These are phyloP conservation scores for Scheffersomyces amazonensis DNA, from an alignment of 805 yeast species.

Conservation along the genomic window DNA sequence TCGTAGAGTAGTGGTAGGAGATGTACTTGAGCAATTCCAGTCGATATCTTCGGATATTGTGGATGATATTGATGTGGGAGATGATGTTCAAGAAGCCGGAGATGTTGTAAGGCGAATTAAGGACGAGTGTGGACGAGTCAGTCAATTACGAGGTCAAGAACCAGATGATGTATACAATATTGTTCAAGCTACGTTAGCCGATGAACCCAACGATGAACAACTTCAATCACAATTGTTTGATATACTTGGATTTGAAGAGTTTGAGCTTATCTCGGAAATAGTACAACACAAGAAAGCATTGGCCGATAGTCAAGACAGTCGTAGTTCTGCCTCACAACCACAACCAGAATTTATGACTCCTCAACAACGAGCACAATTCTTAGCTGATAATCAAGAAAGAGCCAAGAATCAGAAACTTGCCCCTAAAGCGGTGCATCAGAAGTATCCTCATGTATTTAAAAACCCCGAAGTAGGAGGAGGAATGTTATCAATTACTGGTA, in stretches of 20 bases:
- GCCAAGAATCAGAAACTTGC: slow-evolving; percentile 49
- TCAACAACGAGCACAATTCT: slow-evolving; percentile 53
- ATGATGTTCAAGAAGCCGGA: slow-evolving; percentile 12
- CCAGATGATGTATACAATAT: slow-evolving; percentile 23
- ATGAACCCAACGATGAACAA: slow-evolving; percentile 49
- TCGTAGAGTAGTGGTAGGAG: slow-evolving; percentile 21
- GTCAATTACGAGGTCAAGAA: slow-evolving; percentile 26
- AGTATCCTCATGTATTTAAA: slow-evolving; percentile 86
- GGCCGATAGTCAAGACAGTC: slow-evolving; percentile 9
- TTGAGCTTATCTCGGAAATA: slow-evolving; percentile 71
- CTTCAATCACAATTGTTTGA: slow-evolving; percentile 75
- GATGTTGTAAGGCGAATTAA: slow-evolving; percentile 19
- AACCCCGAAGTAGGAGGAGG: slow-evolving; percentile 67
- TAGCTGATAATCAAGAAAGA: slow-evolving; percentile 45
- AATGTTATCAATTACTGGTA: slow-evolving; percentile 71
- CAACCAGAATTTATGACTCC: slow-evolving; percentile 41
- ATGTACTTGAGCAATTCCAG: slow-evolving; percentile 36
- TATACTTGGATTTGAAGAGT: slow-evolving; percentile 79
- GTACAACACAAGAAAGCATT: slow-evolving; percentile 42
- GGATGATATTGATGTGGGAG: slow-evolving; percentile 17
- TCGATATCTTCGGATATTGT: slow-evolving; percentile 31
- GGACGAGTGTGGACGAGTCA: slow-evolving; percentile 30
- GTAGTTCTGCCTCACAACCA: slow-evolving; percentile 1
- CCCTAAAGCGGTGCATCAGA: slow-evolving; percentile 43
- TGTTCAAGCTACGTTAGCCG: slow-evolving; percentile 29